Conservation (phyloP, 345 rosid genomes). For the Gossypium bickii region DNA sequence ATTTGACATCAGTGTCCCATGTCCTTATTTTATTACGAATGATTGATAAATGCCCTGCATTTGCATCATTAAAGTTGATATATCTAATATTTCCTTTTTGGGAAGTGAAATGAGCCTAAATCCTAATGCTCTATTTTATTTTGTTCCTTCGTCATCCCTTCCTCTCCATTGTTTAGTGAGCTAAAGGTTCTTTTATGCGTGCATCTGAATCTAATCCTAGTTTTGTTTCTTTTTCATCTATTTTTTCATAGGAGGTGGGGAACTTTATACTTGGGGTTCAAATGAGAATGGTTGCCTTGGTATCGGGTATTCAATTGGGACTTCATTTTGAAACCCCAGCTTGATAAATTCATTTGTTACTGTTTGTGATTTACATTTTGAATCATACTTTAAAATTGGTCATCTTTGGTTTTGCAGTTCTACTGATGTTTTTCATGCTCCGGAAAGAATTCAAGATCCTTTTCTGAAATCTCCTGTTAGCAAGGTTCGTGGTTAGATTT, state of each 20-base stretch:
- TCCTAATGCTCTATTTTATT: not conserved
- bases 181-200: not conserved
- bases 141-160: not conserved
- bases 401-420: conserved; percentile 44
- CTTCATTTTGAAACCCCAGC: conserved; percentile 17
- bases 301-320: conserved; percentile 44
- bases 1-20: not conserved
- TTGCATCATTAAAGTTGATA: not conserved
- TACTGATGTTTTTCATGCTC: conserved; percentile 47
- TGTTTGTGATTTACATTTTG: conserved; percentile 6
- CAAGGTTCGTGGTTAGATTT: conserved; percentile 38
- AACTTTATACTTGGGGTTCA: conserved; percentile 81
- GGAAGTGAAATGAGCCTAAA: not conserved
- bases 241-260: conserved; percentile 57
- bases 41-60: not conserved
- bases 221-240: not conserved
- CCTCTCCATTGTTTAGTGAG: not conserved
- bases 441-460: conserved; percentile 78
- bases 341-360: not conserved
- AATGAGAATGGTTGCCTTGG: conserved; percentile 98
- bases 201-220: not conserved
- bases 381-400: conserved; percentile 12
- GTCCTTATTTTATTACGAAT: not conserved
- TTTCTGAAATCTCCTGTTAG: conserved; percentile 51
- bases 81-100: not conserved